Evolutionary conservation across 2,329 filamentous ascomycete genomes (phyloP).

Genomic region (Sphaerulina vaccinii): DNA sequence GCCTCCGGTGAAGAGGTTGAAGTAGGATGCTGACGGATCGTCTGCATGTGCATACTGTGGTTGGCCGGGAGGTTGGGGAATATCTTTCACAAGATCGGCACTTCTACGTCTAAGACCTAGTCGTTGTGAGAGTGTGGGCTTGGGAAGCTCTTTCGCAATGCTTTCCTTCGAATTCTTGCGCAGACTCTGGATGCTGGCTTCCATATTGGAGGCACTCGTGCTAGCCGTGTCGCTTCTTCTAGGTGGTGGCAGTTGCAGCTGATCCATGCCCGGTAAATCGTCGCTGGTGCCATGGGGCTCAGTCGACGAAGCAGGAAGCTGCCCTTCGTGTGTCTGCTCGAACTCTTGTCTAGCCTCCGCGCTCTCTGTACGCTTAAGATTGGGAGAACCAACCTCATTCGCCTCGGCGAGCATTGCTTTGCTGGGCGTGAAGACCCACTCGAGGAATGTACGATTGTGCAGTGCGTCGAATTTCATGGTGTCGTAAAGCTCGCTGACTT

Average conservation of each 20-base stretch:
- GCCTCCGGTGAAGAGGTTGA: constrained; percentile 81
- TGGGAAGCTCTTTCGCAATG: constrained; percentile 14
- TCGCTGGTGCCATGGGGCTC: constrained; percentile 3
- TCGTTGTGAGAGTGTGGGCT: constrained; percentile 43
- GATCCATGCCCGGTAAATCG: constrained; percentile 15
- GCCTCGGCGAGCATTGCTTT: constrained; percentile 71
- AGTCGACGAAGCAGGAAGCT: constrained; percentile 24
- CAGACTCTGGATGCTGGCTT: constrained; percentile 10
- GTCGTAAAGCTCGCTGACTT: constrained; percentile 97
- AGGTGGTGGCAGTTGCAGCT: constrained; percentile 23
- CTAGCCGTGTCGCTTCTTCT: constrained; percentile 26
- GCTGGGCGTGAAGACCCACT: constrained; percentile 94
- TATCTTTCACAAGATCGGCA: constrained; percentile 38
- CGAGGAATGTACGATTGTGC: constrained; percentile 92
- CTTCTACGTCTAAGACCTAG: constrained; percentile 56
- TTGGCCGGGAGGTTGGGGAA: constrained; percentile 3
- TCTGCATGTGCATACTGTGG: constrained; percentile 31
- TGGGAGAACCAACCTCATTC: constrained; percentile 24
- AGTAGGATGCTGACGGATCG: constrained; percentile 66
- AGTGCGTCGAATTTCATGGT: constrained; percentile 99
- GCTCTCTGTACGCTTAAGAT: constrained; percentile 35
- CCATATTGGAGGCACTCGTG: constrained; percentile 19
- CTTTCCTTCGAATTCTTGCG: constrained; percentile 7
- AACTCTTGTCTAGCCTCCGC: constrained; percentile 35
- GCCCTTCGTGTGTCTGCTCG: constrained; percentile 33